Base-by-base conservation (phyloP, 257 asterid species). In the Solanum sitiens region DNA sequence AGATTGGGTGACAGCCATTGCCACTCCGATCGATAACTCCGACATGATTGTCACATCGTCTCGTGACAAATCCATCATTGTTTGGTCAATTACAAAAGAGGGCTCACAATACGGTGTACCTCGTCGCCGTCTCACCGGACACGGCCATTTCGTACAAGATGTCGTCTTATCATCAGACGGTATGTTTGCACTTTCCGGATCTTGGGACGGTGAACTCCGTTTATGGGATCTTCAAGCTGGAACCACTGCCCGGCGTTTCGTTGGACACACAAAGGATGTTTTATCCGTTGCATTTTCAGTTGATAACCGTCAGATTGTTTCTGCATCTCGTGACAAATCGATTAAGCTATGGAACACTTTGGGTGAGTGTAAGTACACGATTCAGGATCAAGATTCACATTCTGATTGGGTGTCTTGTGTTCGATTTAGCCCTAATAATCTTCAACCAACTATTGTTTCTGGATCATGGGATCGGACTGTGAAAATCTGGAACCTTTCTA, bases 191-290 rank as follows among this genome's bases (percentile, higher is more conserved):
- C 95, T 95, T 75, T 95, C 98, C 82, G 98, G 98, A 21, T 94
- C 97, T 27, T 95, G 98, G 98, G 98, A 95, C 90, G 93, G 95
- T 30, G 98, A 95, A 89, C 95, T 94, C 87, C 97, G 98, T 72
- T 95, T 95, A 65, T 95, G 98, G 98, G 98, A 95, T 47, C 91
- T 95, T 16, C 90, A 90, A 71, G 89, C 98, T 65, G 98, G 98
- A 4, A 86, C 86, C 83, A 93, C 97, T 5, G 94, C 95, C 25
- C 95, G 98, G 40, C 97, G 98, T 37, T 95, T 95, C 89, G 95
- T 93, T 16, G 98, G 98, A 3, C 98, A 95, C 91, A 92, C 98
- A 3, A 95, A 95, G 79, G 98, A 95, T 77, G 98, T 95, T 16
- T 92, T 95, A 39, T 94, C 98, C 11, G 98, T 95, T 3, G 98